Conservation (phyloP, 805 yeast species). For the Candida morakotiae region DNA sequence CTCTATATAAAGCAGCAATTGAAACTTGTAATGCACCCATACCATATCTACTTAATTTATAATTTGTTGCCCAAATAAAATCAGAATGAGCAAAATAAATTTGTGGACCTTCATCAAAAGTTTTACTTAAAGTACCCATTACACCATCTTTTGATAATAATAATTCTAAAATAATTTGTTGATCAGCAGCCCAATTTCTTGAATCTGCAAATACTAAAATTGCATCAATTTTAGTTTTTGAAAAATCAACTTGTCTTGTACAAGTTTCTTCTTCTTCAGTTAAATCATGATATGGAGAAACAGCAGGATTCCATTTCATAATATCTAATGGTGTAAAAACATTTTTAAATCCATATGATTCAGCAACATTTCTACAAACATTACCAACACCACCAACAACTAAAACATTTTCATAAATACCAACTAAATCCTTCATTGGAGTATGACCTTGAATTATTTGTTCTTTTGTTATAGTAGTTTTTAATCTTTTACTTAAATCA, state of each 20-base stretch:
- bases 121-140: slow-evolving; percentile 76
- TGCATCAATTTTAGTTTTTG: slow-evolving; percentile 67
- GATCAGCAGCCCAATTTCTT: slow-evolving; percentile 90
- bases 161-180: slow-evolving; percentile 81
- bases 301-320: slow-evolving; percentile 83
- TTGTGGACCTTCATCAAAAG: slow-evolving; percentile 73
- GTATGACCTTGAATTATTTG: slow-evolving; percentile 93
- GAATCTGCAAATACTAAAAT: slow-evolving; percentile 89
- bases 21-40: slow-evolving; percentile 94
- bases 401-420: slow-evolving; percentile 63
- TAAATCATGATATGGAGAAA: slow-evolving; percentile 75
- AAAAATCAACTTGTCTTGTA: slow-evolving; percentile 59
- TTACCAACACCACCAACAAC: slow-evolving; percentile 91
- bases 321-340: slow-evolving; percentile 81
- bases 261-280: slow-evolving; percentile 65
- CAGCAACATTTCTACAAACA: slow-evolving; percentile 78
- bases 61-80: slow-evolving; percentile 90
- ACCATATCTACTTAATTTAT: slow-evolving; percentile 77
- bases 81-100: slow-evolving; percentile 89
- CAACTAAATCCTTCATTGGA: slow-evolving; percentile 82
- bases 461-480: slow-evolving; percentile 57
- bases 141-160: slow-evolving; percentile 72
- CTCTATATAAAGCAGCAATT: slow-evolving; percentile 78
- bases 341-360: slow-evolving; percentile 76
- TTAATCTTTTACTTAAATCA: slow-evolving; percentile 62